A percentile compares a stretch with the other conserved stretches of the same genome.
These are phyloP conservation scores for Stagonosporopsis cucurbitacearum DNA, from an alignment of 2,329 filamentous ascomycete species.

Conservation along the genomic window DNA sequence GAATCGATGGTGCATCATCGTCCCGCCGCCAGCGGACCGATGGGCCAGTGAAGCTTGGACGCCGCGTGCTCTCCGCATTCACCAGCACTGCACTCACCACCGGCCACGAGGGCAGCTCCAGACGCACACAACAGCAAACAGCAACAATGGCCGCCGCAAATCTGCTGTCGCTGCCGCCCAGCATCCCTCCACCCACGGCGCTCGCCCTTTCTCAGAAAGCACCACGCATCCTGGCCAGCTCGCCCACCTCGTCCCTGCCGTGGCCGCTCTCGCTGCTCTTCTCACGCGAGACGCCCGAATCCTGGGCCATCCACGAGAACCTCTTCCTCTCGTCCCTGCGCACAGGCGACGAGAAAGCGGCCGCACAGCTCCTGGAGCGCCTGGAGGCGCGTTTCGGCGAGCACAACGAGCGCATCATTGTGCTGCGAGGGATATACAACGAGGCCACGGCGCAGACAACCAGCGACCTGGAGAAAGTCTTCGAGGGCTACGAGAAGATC, in stretches of 20 bases:
- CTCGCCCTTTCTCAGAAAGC: slow-evolving; percentile 58
- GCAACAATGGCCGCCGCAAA: slow-evolving; percentile 42
- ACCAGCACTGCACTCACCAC: slow-evolving; percentile 14
- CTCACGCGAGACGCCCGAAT: slow-evolving; percentile 72
- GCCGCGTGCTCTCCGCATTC: slow-evolving; percentile 16
- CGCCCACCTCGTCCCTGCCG: slow-evolving; percentile 52
- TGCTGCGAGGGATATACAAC: slow-evolving; percentile 79
- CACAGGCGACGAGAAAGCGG: slow-evolving; percentile 80
- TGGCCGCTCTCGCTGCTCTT: slow-evolving; percentile 61
- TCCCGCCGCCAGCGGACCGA: slow-evolving; percentile 2
- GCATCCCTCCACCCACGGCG: slow-evolving; percentile 48
- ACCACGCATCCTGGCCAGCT: slow-evolving; percentile 46
- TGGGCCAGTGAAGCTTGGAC: slow-evolving; percentile 19
- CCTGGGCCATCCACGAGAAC: slow-evolving; percentile 88
- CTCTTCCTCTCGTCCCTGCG: slow-evolving; percentile 83
- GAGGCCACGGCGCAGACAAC: slow-evolving; percentile 78
- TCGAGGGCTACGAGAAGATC: slow-evolving; percentile 79
- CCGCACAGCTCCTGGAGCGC: slow-evolving; percentile 75
- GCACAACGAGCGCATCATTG: slow-evolving; percentile 85
- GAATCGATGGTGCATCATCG: slow-evolving; percentile 12
- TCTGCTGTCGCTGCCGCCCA: slow-evolving; percentile 51
- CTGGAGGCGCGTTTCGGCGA: slow-evolving; percentile 81
- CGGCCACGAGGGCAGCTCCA: slow-evolving; percentile 2
- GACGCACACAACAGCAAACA: slow-evolving; percentile 7
- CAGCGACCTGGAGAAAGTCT: slow-evolving; percentile 69